phyloP scores from a whole-genome alignment of 768 basidiomycete genomes.

The Collybia nuda region DNA sequence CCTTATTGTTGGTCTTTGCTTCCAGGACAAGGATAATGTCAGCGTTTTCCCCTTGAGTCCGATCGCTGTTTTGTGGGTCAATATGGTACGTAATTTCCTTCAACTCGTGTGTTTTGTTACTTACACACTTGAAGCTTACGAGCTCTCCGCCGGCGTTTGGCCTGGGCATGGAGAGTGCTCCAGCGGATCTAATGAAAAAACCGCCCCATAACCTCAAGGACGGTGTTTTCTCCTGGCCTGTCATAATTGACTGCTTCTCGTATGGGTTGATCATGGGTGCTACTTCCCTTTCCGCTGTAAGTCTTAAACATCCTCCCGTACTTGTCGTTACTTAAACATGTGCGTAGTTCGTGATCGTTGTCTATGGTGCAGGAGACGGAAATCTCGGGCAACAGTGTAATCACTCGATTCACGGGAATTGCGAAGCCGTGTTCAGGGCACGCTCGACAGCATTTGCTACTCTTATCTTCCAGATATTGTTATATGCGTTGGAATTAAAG shows the following conservation, averaged over 20 bases:
- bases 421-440: constrained; percentile 31
- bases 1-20: constrained; percentile 56
- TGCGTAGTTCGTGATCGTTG: constrained; percentile 33
- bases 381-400: constrained; percentile 33
- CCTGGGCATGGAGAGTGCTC: constrained; percentile 49
- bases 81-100: constrained; percentile 35
- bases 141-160: constrained; percentile 59
- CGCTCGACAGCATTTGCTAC: constrained; percentile 37
- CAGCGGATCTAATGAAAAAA: constrained; percentile 47
- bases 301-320: constrained; percentile 5
- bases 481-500: constrained; percentile 36
- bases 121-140: constrained; percentile 15
- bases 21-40: constrained; percentile 43
- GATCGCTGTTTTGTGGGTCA: constrained; percentile 51
- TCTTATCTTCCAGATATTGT: constrained; percentile 34
- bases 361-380: constrained; percentile 32
- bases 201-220: constrained; percentile 38
- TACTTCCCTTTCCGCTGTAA: constrained; percentile 30
- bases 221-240: constrained; percentile 37
- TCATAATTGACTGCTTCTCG: constrained; percentile 33
- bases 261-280: constrained; percentile 38
- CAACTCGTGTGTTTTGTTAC: not conserved
- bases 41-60: constrained; percentile 61
- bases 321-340: not conserved
- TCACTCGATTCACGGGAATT: constrained; percentile 20